Evolutionary conservation across 768 basidiomycete species (phyloP).

Genomic region (Phylloporus sp.): DNA sequence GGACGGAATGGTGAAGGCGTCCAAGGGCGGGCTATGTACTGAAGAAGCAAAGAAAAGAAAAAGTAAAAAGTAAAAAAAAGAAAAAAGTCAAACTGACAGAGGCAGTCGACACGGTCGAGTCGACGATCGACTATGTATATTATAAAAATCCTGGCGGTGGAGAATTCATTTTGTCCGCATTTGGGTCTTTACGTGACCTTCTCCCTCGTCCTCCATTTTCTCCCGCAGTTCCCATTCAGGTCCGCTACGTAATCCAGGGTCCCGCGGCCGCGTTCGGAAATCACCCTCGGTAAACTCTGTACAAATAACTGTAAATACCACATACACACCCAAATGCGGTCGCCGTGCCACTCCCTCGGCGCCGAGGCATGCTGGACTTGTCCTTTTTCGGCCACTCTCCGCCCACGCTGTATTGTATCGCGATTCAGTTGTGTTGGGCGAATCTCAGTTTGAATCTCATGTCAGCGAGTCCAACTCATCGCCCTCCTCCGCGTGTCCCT

Average conservation of each 20-base stretch:
- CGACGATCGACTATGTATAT: conserved; percentile 36
- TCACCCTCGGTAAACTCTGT: conserved; percentile 34
- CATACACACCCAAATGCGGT: conserved; percentile 18
- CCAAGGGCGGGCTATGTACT: conserved; percentile 29
- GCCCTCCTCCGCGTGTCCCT: conserved; percentile 13
- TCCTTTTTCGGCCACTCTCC: conserved; percentile 31
- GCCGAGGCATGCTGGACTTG: conserved; percentile 33
- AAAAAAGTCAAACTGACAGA: conserved; percentile 27
- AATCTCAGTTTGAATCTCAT: conserved; percentile 31
- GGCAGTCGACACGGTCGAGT: conserved; percentile 24
- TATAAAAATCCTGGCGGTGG: conserved; percentile 36
- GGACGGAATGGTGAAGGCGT: conserved; percentile 36
- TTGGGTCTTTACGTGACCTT: conserved; percentile 32
- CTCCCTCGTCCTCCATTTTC: conserved; percentile 29
- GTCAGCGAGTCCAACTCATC: conserved; percentile 21
- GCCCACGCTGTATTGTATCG: conserved; percentile 29
- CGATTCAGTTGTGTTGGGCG: conserved; percentile 31
- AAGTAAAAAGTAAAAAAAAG: conserved; percentile 22
- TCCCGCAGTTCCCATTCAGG: conserved; percentile 27
- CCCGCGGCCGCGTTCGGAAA: conserved; percentile 37
- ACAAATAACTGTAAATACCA: conserved; percentile 22
- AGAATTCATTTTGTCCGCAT: conserved; percentile 37
- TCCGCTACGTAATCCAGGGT: conserved; percentile 33
- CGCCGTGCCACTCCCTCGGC: conserved; percentile 35
- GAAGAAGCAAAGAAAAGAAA: conserved; percentile 31